Base-by-base conservation (phyloP, 257 asterid species). In the Linaria vulgaris region DNA sequence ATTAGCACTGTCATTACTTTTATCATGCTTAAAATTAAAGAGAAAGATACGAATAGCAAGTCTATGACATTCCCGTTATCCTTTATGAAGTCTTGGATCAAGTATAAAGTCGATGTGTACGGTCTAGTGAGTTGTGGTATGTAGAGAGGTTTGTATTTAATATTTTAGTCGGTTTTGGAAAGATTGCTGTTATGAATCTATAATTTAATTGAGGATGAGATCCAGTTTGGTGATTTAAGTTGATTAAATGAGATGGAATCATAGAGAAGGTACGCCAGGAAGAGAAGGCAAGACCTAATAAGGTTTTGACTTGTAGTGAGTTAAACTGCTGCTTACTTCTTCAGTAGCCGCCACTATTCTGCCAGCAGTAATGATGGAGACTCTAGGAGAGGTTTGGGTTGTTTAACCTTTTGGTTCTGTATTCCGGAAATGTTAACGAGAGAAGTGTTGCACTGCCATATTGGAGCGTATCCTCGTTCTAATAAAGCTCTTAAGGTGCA, bases 31-130 rank as follows among this genome's bases (percentile, higher is more conserved):
- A 15, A 34, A 17, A 34, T 31, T 30, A 31, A 16, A 9, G 68
- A 31, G 53, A 38, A 34, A 44, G 50, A 37, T 27, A 57, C 47
- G 60, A 24, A 59, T 49, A 38, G 54, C 50, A 44, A 58, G 34
- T 27, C 65, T 44, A 57, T 31, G 24, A 38, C 54, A 63, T 16
- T 19, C 53, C 48, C 57, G 39, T 11, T 2, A 4, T 23, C 58
- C 49, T 56, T 61, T 59, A 34, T 19, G 44, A 51, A 57, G 47
- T 37, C 20, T 65, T 51, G 15, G 17, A 34, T 25, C 20, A 59
- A 4, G 13, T 19, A 52, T 30, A 47, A 66, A 45, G 19, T 23
- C 27, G 39, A 12, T 45, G 12, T n/a, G 25, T 12, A 31, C 5
- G 1, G n/a, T 38, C 19, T 54, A 25, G 25, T 37, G n/a, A 45